Evolutionary conservation across 2,329 filamentous ascomycete species (phyloP), one percentile per base, ranked within the genome.

Genomic region (Coniochaeta pulveracea): DNA sequence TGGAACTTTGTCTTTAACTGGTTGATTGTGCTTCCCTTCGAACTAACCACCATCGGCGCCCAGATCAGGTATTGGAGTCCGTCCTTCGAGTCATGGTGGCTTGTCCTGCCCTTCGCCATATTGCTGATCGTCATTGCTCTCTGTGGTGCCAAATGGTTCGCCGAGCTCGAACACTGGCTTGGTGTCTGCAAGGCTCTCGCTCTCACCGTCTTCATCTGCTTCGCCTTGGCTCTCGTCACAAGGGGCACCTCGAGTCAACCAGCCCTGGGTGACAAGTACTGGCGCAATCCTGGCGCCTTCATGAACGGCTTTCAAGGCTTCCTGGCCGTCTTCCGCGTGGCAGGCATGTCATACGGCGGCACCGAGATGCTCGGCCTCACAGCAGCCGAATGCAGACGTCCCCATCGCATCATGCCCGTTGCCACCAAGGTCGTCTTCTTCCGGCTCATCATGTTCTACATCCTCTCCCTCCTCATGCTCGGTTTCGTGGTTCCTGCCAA

Each of bases 191-290:
- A 73, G 45, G 56, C 71, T 37, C 38, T 57, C 19, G 66, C 70
- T 19, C 57, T 68, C 41, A 50, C 64, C 16, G 65, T 66, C 12
- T 78, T 77, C 50, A 69, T 76, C 39, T 54, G 76, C 35, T 54
- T 72, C 4, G 68, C 64, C 11, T 63, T 73, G 33, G 56, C 72
- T 34, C 60, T 73, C 41, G 60, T 67, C 37, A 52, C 50, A 21
- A 65, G 66, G 5, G 65, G 63, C 22, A 64, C 68, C 19, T 58
- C 64, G 31, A 51, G 57, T 22, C 56, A 68, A 30, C 30, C 39
- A 8, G 66, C 68, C 42, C 66, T 70, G 37, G 64, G 69, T 8
- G 63, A 58, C 10, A 53, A 56, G 21, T 67, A 66, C 47, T 74
- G 69, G 67, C 55, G 60, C 32, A 48, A 63, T 12, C 57, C 58